Base-by-base conservation (phyloP, 306 rosid species). In the Canavalia ensiformis region DNA sequence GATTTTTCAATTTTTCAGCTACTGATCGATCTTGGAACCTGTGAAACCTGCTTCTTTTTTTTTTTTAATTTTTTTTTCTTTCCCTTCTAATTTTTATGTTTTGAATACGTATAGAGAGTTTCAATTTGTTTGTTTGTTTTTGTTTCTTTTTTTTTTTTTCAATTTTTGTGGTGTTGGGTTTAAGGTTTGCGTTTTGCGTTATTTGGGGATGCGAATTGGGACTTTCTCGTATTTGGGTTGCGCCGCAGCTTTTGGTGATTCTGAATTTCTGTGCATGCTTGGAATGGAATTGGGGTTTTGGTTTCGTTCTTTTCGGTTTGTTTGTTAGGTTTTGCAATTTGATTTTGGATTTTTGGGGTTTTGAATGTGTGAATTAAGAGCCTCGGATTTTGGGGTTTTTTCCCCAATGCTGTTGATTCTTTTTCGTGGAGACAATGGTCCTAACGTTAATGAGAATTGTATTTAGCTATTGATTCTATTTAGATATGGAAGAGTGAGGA, bases 21-120 rank as follows among this genome's bases (percentile, higher is more conserved):
- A 70, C 50, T 82, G 86, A 69, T 89, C 91, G 92, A 92, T 90
- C 87, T 75, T 65, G 65, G 62, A 76, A 60, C 34, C n/a, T 60
- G 56, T 62, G 59, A 31, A 45, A 3, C 9, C 13, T 67, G 13
- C n/a, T 62, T 5, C 28, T 35, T 31, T 72, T 18, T 18, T 18
- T 18, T 18, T 18, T 18, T n/a, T n/a, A n/a, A 18, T 0, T 18
- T 18, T 18, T 18, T 18, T 18, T 18, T 18, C 25, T 45, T 29
- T 31, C 11, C 12, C 3, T 4, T 45, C 7, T 63, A 6, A 2
- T 18, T 10, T 6, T 29, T 18, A 30, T 41, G 3, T 29, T 60
- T 29, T 12, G n/a, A 49, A 39, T 55, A 5, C 2, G 10, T n/a
- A 3, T 58, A 0, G 44, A 44, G 55, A 63, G 67, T 39, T 11